Conservation (phyloP, 192 early-diverging fungal species). For the Gamsiella multidivaricata region DNA sequence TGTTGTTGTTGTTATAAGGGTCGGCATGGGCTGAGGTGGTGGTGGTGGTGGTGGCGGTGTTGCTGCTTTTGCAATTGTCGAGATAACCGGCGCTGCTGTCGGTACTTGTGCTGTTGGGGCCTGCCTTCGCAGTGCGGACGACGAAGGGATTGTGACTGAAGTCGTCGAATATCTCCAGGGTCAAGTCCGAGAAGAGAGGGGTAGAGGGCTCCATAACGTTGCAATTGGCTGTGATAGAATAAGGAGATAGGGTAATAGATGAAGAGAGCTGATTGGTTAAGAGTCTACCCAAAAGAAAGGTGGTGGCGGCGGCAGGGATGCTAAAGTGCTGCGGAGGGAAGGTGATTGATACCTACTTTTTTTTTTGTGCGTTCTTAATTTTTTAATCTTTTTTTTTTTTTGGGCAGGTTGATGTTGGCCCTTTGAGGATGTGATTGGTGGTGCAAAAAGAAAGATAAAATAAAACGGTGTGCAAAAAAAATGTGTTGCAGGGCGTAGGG, state of each 20-base stretch:
- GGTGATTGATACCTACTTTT: conserved; percentile 20
- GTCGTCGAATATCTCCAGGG: conserved; percentile 19
- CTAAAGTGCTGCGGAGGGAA: background rate
- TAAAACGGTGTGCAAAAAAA: conserved; percentile 4
- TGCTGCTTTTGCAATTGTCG: conserved; percentile 22
- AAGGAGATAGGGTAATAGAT: background rate
- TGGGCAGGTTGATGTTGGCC: background rate
- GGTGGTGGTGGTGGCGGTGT: conserved; percentile 3
- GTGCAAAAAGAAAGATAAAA: conserved; percentile 2
- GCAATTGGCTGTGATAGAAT: conserved; percentile 4
- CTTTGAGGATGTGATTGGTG: background rate
- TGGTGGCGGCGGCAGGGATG: background rate
- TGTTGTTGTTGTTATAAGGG: conserved; percentile 20
- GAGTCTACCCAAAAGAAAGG: background rate
- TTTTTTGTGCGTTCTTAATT: conserved; percentile 4
- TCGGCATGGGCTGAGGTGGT: background rate
- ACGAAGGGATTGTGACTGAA: conserved; percentile 19
- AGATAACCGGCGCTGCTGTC: background rate
- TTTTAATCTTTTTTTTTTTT: conserved; percentile 18
- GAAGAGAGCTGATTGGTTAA: background rate
- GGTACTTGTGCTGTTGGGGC: conserved; percentile 1
- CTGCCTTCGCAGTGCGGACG: background rate
- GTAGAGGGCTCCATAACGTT: conserved; percentile 14
- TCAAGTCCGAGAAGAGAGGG: background rate
- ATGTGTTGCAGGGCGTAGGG: background rate